Evolutionary conservation across 805 yeast species (phyloP).

Genomic region (Kluyveromyces nonfermentans): DNA sequence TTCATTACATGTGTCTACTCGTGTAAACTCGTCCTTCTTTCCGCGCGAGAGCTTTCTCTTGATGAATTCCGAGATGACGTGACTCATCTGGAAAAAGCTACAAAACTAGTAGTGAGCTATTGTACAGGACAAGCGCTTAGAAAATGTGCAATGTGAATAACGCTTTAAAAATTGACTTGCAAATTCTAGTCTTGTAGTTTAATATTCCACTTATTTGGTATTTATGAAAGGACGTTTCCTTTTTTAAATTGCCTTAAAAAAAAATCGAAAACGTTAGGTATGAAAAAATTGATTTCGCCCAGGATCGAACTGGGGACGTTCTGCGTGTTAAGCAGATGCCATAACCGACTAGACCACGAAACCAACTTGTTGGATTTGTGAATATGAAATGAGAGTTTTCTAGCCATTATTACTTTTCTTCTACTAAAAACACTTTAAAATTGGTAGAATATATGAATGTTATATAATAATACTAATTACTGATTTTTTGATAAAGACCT

Average conservation of each 20-base stretch:
- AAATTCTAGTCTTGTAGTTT: not conserved
- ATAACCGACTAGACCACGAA: conserved; percentile 99
- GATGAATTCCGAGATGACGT: conserved; percentile 1
- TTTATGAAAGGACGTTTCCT: not conserved
- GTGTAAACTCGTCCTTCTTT: not conserved
- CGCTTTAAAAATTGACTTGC: no score
- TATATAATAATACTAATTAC: no score
- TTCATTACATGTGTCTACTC: not conserved
- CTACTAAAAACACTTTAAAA: no score
- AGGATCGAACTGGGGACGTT: conserved; percentile 99
- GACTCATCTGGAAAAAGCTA: not conserved
- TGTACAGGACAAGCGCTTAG: not conserved
- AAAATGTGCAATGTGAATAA: not conserved
- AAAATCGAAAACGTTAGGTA: conserved; percentile 6
- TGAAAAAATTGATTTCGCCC: conserved; percentile 83
- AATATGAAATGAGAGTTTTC: no score
- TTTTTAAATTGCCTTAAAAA: not conserved
- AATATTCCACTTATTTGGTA: not conserved
- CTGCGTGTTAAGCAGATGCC: conserved; percentile 99
- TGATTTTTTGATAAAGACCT: no score
- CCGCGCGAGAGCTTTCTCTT: not conserved
- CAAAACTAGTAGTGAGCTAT: not conserved
- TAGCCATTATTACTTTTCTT: no score
- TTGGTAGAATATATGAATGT: no score
- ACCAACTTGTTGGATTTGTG: conserved; percentile 35